These are phyloP conservation scores for Blastobotrys peoriensis DNA, from an alignment of 805 yeast species.

Conservation along the genomic window DNA sequence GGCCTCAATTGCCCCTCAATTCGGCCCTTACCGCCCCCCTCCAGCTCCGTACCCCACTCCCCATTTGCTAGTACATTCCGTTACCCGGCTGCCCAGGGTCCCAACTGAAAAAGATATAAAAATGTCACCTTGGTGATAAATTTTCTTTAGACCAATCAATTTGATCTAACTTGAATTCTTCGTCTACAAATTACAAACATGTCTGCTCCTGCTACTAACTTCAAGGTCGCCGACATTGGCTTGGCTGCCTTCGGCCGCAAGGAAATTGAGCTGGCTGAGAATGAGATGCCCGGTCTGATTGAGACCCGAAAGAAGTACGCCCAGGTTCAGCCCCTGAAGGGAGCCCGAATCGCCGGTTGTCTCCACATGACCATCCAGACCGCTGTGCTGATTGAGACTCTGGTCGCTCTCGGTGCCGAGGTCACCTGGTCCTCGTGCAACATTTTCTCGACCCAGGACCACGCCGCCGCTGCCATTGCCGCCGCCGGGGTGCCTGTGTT, in stretches of 20 bases:
- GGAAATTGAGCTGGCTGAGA: constrained; percentile 97
- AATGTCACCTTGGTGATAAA: too few relatives aligned
- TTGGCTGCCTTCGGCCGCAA: constrained; percentile 99
- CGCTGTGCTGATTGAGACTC: constrained; percentile 96
- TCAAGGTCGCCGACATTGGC: constrained; percentile 96
- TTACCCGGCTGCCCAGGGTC: too few relatives aligned
- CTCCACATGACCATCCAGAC: constrained; percentile 99
- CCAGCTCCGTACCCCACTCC: too few relatives aligned
- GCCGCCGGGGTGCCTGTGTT: constrained; percentile 99
- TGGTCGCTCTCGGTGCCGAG: constrained; percentile 97
- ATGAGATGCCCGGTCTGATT: constrained; percentile 99
- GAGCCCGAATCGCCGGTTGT: constrained; percentile 99
- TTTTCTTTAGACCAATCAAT: too few relatives aligned
- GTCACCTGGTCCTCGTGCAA: constrained; percentile 99
- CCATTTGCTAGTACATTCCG: too few relatives aligned
- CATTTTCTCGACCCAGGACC: constrained; percentile 99
- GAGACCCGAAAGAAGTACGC: constrained; percentile 93
- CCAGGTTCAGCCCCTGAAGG: constrained; percentile 87
- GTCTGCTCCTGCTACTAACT: constrained; percentile 48
- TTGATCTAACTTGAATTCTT: too few relatives aligned
- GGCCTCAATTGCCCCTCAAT: too few relatives aligned
- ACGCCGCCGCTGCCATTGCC: constrained; percentile 99
- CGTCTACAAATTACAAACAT: too few relatives aligned
- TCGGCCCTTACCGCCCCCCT: too few relatives aligned
- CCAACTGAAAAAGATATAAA: too few relatives aligned